Percentiles rank a stretch among this genome's conserved stretches.
Conservation (phyloP, 2,329 filamentous ascomycete species). For the Colletotrichum melonis region DNA sequence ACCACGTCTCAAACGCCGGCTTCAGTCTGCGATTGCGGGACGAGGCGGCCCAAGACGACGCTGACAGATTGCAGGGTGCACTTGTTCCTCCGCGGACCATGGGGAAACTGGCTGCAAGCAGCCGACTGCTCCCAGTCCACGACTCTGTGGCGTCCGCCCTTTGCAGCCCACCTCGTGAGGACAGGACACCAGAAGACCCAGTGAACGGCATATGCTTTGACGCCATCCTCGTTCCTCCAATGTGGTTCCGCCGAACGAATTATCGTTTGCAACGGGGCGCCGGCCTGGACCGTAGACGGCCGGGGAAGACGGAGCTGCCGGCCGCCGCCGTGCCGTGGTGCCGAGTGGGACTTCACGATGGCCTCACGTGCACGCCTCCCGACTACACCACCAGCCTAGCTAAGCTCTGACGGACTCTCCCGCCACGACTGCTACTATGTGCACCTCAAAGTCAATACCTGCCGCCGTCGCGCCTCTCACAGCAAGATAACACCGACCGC, state of each 20-base stretch:
- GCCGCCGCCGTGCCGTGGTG: constrained; percentile 7
- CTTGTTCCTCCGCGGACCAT: neutral
- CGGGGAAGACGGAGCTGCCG: constrained; percentile 12
- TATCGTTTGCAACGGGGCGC: neutral
- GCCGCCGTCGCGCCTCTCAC: too few species aligned
- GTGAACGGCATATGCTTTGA: neutral
- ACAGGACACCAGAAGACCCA: neutral
- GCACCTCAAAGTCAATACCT: neutral
- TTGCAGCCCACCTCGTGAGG: neutral
- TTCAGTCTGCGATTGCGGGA: neutral
- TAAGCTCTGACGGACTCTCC: constrained; percentile 5
- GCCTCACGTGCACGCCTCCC: constrained; percentile 19
- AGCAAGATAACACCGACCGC: neutral
- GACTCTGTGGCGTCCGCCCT: constrained; percentile 16
- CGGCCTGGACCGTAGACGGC: constrained; percentile 19
- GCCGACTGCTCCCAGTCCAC: neutral
- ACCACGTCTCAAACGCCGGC: constrained; percentile 24
- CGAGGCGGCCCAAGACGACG: neutral
- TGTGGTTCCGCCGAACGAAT: neutral
- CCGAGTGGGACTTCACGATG: constrained; percentile 25
- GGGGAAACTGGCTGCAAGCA: neutral
- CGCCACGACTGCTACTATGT: constrained; percentile 1
- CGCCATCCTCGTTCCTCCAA: neutral
- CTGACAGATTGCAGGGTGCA: neutral
- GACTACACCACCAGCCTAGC: constrained; percentile 4